Conservation (phyloP, 2,329 filamentous ascomycete genomes). For the Cladophialophora chaetospira region DNA sequence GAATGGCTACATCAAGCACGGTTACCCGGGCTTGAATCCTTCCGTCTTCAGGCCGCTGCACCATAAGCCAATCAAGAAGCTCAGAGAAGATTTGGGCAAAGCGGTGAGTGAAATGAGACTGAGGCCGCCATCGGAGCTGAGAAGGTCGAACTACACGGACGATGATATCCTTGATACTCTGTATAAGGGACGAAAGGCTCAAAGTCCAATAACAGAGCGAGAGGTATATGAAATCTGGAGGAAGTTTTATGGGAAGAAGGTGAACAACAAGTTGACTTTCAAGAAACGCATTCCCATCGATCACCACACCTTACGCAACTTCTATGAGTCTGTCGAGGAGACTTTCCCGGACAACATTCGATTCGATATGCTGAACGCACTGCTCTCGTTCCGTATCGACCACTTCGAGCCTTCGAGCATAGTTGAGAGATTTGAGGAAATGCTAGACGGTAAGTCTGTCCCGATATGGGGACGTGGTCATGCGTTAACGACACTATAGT, state of each 20-base stretch:
- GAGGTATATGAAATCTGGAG: background rate
- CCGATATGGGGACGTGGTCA: background rate
- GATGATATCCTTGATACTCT: background rate
- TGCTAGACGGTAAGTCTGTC: background rate
- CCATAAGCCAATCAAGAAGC: background rate
- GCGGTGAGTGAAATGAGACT: no score
- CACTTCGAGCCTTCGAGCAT: background rate
- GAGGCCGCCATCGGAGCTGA: background rate
- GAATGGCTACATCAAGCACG: background rate
- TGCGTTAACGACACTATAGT: background rate
- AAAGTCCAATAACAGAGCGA: background rate
- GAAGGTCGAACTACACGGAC: background rate
- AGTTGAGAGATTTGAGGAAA: background rate
- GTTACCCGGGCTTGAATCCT: background rate
- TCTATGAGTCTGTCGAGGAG: background rate
- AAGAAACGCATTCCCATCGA: background rate
- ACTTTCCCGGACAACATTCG: background rate
- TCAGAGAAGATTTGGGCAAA: no score
- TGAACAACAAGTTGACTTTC: background rate
- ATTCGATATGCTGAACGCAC: background rate
- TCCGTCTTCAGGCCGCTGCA: background rate
- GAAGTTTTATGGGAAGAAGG: background rate
- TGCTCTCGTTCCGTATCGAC: background rate
- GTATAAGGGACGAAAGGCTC: background rate
- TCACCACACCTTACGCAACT: background rate